Evolutionary conservation across 495 filamentous ascomycete genomes (phyloP).

Genomic region (Penicillium ochrochloron): DNA sequence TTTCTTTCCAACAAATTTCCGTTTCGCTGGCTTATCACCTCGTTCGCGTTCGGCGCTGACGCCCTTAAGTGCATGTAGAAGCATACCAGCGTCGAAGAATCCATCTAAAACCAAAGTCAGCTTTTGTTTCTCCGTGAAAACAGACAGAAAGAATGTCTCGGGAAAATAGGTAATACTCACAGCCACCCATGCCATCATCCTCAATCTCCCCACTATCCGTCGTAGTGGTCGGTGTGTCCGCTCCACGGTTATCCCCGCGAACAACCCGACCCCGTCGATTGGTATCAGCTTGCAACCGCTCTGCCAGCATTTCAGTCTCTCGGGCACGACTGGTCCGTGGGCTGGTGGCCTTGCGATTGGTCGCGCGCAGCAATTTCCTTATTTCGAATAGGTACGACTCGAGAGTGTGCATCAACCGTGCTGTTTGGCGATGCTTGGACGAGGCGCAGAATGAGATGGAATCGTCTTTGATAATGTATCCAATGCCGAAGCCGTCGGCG

Average conservation of each 20-base stretch:
- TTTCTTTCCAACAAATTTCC: slow-evolving; percentile 79
- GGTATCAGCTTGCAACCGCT: slow-evolving; percentile 45
- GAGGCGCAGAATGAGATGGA: slow-evolving; percentile 88
- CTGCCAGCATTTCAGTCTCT: slow-evolving; percentile 64
- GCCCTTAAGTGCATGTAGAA: slow-evolving; percentile 82
- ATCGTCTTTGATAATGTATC: slow-evolving; percentile 99
- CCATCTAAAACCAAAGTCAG: slow-evolving; percentile 66
- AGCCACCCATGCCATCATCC: slow-evolving; percentile 89
- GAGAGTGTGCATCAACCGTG: slow-evolving; percentile 83
- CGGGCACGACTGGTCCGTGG: slow-evolving; percentile 64
- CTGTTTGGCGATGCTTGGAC: slow-evolving; percentile 91
- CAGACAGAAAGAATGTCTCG: background rate
- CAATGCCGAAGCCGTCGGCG: slow-evolving; percentile 94
- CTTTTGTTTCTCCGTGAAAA: slow-evolving; percentile 9
- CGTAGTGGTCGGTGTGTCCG: slow-evolving; percentile 61
- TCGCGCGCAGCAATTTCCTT: slow-evolving; percentile 74
- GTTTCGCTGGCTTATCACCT: slow-evolving; percentile 48
- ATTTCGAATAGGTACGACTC: slow-evolving; percentile 92
- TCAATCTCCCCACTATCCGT: slow-evolving; percentile 71
- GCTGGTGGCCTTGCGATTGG: slow-evolving; percentile 58
- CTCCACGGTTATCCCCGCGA: slow-evolving; percentile 47
- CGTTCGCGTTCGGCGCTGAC: slow-evolving; percentile 56
- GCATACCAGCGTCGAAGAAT: slow-evolving; percentile 95
- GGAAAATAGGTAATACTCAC: slow-evolving; percentile 60
- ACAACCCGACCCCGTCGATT: slow-evolving; percentile 52